Base-by-base conservation (phyloP, 768 basidiomycete species). In the Tulasnella calospora region DNA sequence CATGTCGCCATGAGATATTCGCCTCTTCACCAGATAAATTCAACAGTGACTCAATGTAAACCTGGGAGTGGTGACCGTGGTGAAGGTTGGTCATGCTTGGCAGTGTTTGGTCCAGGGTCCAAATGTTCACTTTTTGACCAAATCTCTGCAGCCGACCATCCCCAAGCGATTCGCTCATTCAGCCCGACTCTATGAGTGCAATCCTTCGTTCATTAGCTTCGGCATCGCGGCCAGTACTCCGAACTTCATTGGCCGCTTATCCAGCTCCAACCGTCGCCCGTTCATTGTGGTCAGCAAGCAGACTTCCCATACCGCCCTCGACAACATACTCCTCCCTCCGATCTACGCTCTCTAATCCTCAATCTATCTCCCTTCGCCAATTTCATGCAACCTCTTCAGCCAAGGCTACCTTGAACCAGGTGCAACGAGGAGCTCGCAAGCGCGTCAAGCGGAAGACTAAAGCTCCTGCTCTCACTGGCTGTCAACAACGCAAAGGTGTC, bases 401-500 rank as follows among this genome's bases (percentile, higher is more conserved):
- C 10, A 84, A 85, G 77, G 87, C 87, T 40, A 97, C 96, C 0
- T 88, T 97, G 81, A 96, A 96, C 85, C 95, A 97, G 84, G 91
- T 95, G 44, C 92, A 95, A 85, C 88, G 91, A 30, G 89, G 93
- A 55, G 81, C 80, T 3, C 84, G 85, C 70, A 94, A 94, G 86
- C 80, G 80, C 2, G 81, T 80, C 19, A 87, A 88, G 80, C 88
- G 88, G 33, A 86, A 87, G 47, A 85, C 89, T n/a, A 89, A 88
- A 81, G 91, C 96, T 0, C 98, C 98, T 0, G 89, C 96, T 13
- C 89, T 99, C 23, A 86, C 92, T 75, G 87, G 84, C 35, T 92
- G 89, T 82, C 94, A 93, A 9, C 96, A 98, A 86, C 90, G 90
- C 82, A 98, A 98, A 83, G 98, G 94, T 71, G 96, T 99, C 79